Conservation (phyloP, 2,329 filamentous ascomycete genomes). For the Hysterium pulicare region DNA sequence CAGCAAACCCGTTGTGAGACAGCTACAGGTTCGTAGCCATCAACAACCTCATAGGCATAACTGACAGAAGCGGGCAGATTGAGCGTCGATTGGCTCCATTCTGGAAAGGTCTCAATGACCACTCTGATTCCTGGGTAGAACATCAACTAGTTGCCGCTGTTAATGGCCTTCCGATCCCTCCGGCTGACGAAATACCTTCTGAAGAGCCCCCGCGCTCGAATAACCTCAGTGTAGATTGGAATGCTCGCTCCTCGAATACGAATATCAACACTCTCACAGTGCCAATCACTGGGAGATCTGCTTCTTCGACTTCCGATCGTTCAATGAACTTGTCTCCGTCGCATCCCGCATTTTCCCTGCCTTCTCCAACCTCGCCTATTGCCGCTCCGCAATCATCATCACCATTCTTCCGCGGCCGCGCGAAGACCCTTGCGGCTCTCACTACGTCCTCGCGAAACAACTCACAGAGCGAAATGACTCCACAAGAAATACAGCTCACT, state of each 20-base stretch:
- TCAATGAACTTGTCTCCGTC: conserved; percentile 58
- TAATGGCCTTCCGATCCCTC: conserved; percentile 76
- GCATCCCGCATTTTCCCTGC: conserved; percentile 59
- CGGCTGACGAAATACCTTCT: conserved; percentile 76
- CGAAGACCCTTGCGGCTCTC: conserved; percentile 83
- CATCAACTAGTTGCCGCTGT: conserved; percentile 91
- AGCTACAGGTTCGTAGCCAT: conserved; percentile 69
- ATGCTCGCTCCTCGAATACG: conserved; percentile 52
- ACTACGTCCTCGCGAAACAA: conserved; percentile 72
- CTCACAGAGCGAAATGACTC: conserved; percentile 67
- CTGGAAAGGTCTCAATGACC: conserved; percentile 90
- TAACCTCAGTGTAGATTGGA: conserved; percentile 33
- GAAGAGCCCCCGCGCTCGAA: conserved; percentile 56
- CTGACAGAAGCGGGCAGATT: conserved; percentile 59
- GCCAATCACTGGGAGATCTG: conserved; percentile 72
- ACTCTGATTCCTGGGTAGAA: conserved; percentile 85
- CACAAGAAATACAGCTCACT: conserved; percentile 75
- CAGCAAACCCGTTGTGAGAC: conserved; percentile 80
- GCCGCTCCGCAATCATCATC: conserved; percentile 45
- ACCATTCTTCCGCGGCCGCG: conserved; percentile 71
- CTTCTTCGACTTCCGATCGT: conserved; percentile 74
- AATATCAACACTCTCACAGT: conserved; percentile 72
- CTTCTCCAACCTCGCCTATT: conserved; percentile 55
- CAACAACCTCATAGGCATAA: neutral
- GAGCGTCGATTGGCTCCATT: conserved; percentile 91